Base-by-base conservation (phyloP, 2,329 filamentous ascomycete genomes). In the Pseudogymnoascus sp. region DNA sequence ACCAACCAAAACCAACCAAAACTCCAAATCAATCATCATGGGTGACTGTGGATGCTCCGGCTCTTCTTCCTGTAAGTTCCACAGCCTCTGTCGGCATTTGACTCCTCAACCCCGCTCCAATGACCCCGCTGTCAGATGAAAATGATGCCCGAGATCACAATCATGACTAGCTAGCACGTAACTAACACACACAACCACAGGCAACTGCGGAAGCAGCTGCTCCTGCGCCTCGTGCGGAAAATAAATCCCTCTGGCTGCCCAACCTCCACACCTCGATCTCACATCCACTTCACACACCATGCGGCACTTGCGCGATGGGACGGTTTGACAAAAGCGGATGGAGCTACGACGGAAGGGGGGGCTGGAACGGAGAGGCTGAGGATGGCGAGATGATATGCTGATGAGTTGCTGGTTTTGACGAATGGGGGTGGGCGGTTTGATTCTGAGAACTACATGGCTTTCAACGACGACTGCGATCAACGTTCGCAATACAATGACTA, bases 31-130 rank as follows among this genome's bases (percentile, higher is more conserved):
- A 40, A 23, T 23, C 58, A 60, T 40, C 33, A 60, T 60, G 58
- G 58, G 58, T 40, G 58, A 60, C 58, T 60, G 58, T 18, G 58
- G 58, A 60, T 60, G 58, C 38, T 60, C 58, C 58, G 58, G 58
- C 35, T 25, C 58, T 18, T 60, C 58, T 60, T 38, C 58, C 35
- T 60, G 58, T 60, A 60, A 40, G 58, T 60, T 60, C 38, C 33
- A 33, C 49, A 35, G 12, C 28, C 16, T 35, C 28, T 18, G 16
- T 18, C n/a, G 14, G 9, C 18, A 43, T 5, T 18, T n/a, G 25
- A 52, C 7, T 52, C 18, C 12, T 52, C 28, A n/a, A 55, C 49
- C 49, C 49, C 49, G 28, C 49, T 33, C 16, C 49, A 12, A 33
- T 16, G 3, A 55, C 49, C 49, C 49, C 28, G 28, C 49, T 33